Evolutionary conservation across 2,329 filamentous ascomycete genomes (phyloP).

Genomic region (Malbranchea cinnamomea): DNA sequence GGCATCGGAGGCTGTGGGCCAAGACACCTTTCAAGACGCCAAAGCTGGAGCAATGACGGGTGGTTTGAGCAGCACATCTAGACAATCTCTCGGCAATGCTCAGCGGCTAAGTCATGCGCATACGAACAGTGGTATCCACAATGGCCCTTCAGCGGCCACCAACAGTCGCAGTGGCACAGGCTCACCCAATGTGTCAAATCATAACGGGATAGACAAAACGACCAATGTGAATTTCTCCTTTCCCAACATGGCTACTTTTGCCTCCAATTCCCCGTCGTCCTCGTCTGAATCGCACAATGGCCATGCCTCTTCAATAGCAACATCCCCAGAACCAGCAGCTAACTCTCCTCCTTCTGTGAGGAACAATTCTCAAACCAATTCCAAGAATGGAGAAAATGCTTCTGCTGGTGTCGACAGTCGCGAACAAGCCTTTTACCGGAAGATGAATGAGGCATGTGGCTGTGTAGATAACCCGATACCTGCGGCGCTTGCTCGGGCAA

Average conservation of each 20-base stretch:
- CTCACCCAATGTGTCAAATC: constrained; percentile 12
- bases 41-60: too few species aligned
- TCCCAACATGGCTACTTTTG: too few species aligned
- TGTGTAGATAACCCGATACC: constrained; percentile 30
- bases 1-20: too few species aligned
- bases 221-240: too few species aligned
- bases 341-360: constrained; percentile 23
- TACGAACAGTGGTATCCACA: too few species aligned
- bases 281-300: constrained; percentile 31
- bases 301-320: constrained; percentile 33
- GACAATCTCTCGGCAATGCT: too few species aligned
- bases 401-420: constrained; percentile 10
- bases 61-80: too few species aligned
- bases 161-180: too few species aligned
- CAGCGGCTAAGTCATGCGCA: too few species aligned
- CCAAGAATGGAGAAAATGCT: neutral
- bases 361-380: constrained; percentile 3
- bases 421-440: constrained; percentile 31
- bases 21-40: too few species aligned
- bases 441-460: constrained; percentile 31
- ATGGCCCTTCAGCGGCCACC: too few species aligned
- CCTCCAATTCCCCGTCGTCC: constrained; percentile 34
- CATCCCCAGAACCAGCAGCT: constrained; percentile 32
- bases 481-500: constrained; percentile 20
- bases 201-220: constrained; percentile 14